Evolutionary conservation across 1,139 yeast genomes (phyloP).

Genomic region (Yamadazyma jaroonii): DNA sequence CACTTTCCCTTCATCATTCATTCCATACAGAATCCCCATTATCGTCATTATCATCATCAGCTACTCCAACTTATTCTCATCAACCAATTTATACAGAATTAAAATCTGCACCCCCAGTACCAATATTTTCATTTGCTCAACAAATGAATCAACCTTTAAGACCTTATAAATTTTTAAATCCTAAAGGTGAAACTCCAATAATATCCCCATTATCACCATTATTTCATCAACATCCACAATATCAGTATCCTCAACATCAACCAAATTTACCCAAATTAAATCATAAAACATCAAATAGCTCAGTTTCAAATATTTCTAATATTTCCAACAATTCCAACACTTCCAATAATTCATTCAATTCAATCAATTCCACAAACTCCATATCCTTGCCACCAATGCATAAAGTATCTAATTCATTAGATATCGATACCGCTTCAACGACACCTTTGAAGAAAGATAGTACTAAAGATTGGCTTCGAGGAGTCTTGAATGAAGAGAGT

Average conservation of each 20-base stretch:
- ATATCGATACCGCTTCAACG: conserved; percentile 7
- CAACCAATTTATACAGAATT: conserved; percentile 5
- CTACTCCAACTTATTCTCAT: conserved; percentile 11
- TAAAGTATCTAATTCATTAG: conserved; percentile 11
- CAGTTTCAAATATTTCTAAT: conserved; percentile 1
- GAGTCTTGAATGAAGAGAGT: conserved; percentile 16
- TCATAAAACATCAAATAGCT: conserved; percentile 1
- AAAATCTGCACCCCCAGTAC: conserved; percentile 18
- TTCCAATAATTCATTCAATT: background rate
- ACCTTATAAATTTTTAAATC: conserved; percentile 2
- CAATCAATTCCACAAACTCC: background rate
- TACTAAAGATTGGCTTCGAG: conserved; percentile 16
- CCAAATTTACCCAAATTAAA: background rate
- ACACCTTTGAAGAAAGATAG: conserved; percentile 5
- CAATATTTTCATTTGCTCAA: conserved; percentile 14
- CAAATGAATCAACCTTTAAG: conserved; percentile 11
- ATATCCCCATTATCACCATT: conserved; percentile 43
- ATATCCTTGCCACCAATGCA: conserved; percentile 12
- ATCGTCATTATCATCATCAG: conserved; percentile 15
- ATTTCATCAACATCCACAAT: conserved; percentile 27
- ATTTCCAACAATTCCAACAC: conserved; percentile 1
- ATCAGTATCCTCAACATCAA: conserved; percentile 1
- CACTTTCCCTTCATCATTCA: conserved; percentile 39
- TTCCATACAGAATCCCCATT: conserved; percentile 15
- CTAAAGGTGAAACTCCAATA: conserved; percentile 22